These are phyloP conservation scores for Malbranchea cinnamomea DNA, from an alignment of 2,329 filamentous ascomycete genomes.

Conservation along the genomic window DNA sequence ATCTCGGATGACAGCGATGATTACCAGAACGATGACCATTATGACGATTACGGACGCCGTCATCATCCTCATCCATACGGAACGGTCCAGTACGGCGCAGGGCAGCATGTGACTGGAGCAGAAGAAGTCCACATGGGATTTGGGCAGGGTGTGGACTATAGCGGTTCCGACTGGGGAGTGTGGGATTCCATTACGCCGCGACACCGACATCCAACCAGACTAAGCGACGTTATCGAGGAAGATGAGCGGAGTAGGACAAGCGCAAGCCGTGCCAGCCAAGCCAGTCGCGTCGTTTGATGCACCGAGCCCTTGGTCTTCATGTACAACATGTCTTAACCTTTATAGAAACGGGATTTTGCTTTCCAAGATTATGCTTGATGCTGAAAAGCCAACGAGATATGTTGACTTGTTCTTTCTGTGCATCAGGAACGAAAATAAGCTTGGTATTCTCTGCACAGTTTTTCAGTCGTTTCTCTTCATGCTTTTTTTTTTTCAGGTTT, in stretches of 20 bases:
- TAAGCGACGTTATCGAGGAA: conserved; percentile 80
- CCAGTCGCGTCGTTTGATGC: conserved; percentile 27
- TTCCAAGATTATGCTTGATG: too few relatives aligned
- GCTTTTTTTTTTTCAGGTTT: not conserved
- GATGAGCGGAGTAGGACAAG: conserved; percentile 56
- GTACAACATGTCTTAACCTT: too few relatives aligned
- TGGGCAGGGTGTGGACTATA: conserved; percentile 43
- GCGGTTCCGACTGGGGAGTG: conserved; percentile 49
- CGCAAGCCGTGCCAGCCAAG: conserved; percentile 54
- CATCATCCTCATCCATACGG: too few relatives aligned
- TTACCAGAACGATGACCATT: conserved; percentile 33
- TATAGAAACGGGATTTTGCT: too few relatives aligned
- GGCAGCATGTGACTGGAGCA: conserved; percentile 16
- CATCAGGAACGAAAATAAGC: too few relatives aligned
- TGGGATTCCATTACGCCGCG: conserved; percentile 60
- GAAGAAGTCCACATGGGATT: conserved; percentile 17
- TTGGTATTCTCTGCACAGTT: too few relatives aligned
- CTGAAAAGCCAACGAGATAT: too few relatives aligned
- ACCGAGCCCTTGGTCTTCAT: too few relatives aligned
- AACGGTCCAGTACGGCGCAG: too few relatives aligned
- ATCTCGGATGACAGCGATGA: conserved; percentile 39
- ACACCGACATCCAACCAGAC: conserved; percentile 74
- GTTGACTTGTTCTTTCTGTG: too few relatives aligned
- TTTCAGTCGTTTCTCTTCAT: not conserved
- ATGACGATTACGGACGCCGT: conserved; percentile 30